Evolutionary conservation across 345 rosid species (phyloP), one percentile per base, ranked within the genome.

Genomic region (Psidium friedrichsthalianum): DNA sequence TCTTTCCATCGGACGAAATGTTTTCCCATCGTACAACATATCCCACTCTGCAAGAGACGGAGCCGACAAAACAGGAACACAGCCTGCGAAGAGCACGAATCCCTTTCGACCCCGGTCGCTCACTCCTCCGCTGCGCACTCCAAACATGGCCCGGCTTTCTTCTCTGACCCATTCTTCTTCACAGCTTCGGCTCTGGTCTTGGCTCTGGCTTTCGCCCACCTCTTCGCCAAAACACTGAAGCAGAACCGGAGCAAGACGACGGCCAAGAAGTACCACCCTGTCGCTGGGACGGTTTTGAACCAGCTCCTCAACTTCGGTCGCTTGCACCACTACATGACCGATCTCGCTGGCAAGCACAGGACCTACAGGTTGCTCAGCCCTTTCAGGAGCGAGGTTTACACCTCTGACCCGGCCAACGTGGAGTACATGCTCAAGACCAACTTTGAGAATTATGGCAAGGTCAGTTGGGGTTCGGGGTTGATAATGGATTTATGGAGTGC

Each of bases 251-350:
- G 51, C 52, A 40, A 52, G 58, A 82, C 27, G 64, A 69, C 54
- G 74, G 69, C 82, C 56, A 85, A 51, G 76, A 89, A 87, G 88
- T 92, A 89, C 85, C 94, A 91, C 84, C 94, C 96, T 0, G 82
- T 94, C 18, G 95, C 87, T 2, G 95, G 94, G 61, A 94, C 96
- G 6, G 64, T 89, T 9, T 54, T 91, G 53, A 87, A 92, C 88
- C 95, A 93, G 87, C 91, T 93, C 51, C 88, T 92, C 87, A 91
- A 88, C 89, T 93, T 90, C 93, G 84, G 87, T 51, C 91, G 92
- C 51, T 55, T 90, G 83, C 91, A 92, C 56, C 88, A 92, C 91
- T 91, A 91, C 87, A 92, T 92, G 93, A 90, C 94, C 56, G 83
- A 88, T 80, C 93, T 88, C 61, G 93, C 94, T 3, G 82, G 80